Evolutionary conservation across 2,329 filamentous ascomycete genomes (phyloP), one percentile per base, ranked within the genome.

Genomic region (Aureobasidium sp.): DNA sequence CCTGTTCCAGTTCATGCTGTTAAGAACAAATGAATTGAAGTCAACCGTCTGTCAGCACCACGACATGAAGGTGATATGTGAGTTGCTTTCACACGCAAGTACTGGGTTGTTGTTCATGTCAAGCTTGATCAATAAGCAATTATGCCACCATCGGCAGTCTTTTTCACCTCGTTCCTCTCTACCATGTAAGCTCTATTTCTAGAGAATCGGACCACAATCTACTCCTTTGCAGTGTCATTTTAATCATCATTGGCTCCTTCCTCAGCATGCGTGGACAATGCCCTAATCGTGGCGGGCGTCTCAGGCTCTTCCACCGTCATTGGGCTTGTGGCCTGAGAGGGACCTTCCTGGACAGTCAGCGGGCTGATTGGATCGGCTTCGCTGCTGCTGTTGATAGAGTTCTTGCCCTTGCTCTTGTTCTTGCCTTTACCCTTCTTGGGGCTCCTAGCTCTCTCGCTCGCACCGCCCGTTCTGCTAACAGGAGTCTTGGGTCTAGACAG

Each of bases 361-460:
- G 57, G 57, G 27, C 57, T 60, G 34, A 41, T 17, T 10, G 57
- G 34, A 26, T 60, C 57, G 15, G 57, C 57, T 37, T 60, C 57
- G 10, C 57, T 60, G 20, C 46, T 42, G 27, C 44, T 34, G 39
- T 58, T 48, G 17, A 42, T 23, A 9, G 44, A 60, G 23, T 36
- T 51, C 7, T 51, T 60, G 9, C 57, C 57, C 57, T 60, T 60
- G 44, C 44, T 46, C 20, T 60, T 60, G 57, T 41, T 51, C 44
- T 46, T 51, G 46, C 46, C 46, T 17, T 42, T 51, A 15, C 26
- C 36, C 29, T 61, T 61, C 39, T 53, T 61, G 4, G 58, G 58
- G 20, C 58, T 61, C 23, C 46, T 61, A 5, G 47, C 48, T 37
- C 47, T 61, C 32, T 46, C 58, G 23, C 47, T 53, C 17, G 46